phyloP scores from a whole-genome alignment of 176 grass and related monocot species.

The Thalia dealbata region DNA sequence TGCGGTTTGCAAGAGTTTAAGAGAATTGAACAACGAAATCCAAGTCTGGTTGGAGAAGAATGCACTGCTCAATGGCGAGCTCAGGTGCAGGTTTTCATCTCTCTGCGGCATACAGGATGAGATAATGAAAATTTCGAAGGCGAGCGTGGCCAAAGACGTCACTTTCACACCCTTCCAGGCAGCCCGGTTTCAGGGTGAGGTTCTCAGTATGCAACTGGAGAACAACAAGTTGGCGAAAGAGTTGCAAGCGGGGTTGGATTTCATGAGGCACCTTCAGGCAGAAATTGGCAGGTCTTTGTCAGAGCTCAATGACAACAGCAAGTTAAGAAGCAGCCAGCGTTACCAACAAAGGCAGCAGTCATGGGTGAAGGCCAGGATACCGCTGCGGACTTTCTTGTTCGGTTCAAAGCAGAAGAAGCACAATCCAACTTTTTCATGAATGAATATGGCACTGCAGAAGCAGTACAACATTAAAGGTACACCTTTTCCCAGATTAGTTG shows the following conservation, averaged over 20 bases:
- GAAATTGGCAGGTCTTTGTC: constrained; percentile 44
- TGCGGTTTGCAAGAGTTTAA: constrained; percentile 45
- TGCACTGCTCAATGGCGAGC: constrained; percentile 42
- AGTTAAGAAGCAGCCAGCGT: constrained; percentile 35
- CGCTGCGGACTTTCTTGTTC: constrained; percentile 5
- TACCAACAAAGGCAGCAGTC: constrained; percentile 8
- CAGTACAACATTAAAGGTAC: background rate
- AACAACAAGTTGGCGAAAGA: constrained; percentile 66
- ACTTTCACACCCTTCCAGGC: constrained; percentile 37
- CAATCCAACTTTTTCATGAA: constrained; percentile 2
- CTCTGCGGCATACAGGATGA: constrained; percentile 61
- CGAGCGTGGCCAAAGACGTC: constrained; percentile 22
- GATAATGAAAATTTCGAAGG: constrained; percentile 35
- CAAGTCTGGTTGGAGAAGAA: constrained; percentile 72
- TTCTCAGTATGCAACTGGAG: constrained; percentile 62
- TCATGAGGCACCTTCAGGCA: constrained; percentile 52
- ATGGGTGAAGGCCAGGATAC: background rate
- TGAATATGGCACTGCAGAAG: background rate
- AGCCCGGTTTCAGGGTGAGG: constrained; percentile 63
- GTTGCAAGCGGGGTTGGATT: constrained; percentile 48
- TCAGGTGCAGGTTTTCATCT: constrained; percentile 53
- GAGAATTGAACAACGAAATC: constrained; percentile 47
- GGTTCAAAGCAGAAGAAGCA: constrained; percentile 1
- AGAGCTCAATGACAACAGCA: constrained; percentile 42
- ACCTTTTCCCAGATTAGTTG: background rate